Conservation (phyloP, 2,329 filamentous ascomycete genomes). For the Fusarium haematococcum region DNA sequence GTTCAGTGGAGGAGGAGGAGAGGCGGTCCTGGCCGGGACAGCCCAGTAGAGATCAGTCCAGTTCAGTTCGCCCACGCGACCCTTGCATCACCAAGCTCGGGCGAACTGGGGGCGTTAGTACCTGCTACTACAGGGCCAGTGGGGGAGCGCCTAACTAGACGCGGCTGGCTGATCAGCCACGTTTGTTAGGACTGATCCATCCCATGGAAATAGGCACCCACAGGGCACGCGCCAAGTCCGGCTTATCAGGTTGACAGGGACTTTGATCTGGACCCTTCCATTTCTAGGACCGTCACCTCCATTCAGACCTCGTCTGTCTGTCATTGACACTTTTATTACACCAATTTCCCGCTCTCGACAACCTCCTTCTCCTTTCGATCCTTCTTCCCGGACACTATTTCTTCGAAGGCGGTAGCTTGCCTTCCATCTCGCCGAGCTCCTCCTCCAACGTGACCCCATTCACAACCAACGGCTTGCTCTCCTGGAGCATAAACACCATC, state of each 20-base stretch:
- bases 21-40: not conserved
- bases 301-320: slow-evolving; percentile 5
- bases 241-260: slow-evolving; percentile 35
- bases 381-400: not conserved
- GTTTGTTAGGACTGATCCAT: not conserved
- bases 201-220: not conserved
- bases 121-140: not conserved
- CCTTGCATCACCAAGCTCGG: slow-evolving; percentile 23
- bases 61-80: slow-evolving; percentile 38
- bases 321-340: slow-evolving; percentile 7
- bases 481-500: slow-evolving; percentile 56
- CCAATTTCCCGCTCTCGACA: not conserved
- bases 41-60: not conserved
- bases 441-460: slow-evolving; percentile 24
- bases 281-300: not conserved
- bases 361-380: not conserved
- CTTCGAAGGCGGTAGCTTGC: slow-evolving; percentile 19
- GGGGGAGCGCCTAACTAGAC: not conserved
- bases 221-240: slow-evolving; percentile 18
- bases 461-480: slow-evolving; percentile 21
- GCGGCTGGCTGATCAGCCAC: not conserved
- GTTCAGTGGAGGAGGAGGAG: slow-evolving; percentile 23
- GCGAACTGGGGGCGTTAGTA: not conserved
- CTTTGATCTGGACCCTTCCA: slow-evolving; percentile 28
- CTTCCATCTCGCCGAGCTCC: slow-evolving; percentile 28